These are phyloP conservation scores for Aspergillus texensis DNA, from an alignment of 2,329 filamentous ascomycete genomes.

Conservation along the genomic window DNA sequence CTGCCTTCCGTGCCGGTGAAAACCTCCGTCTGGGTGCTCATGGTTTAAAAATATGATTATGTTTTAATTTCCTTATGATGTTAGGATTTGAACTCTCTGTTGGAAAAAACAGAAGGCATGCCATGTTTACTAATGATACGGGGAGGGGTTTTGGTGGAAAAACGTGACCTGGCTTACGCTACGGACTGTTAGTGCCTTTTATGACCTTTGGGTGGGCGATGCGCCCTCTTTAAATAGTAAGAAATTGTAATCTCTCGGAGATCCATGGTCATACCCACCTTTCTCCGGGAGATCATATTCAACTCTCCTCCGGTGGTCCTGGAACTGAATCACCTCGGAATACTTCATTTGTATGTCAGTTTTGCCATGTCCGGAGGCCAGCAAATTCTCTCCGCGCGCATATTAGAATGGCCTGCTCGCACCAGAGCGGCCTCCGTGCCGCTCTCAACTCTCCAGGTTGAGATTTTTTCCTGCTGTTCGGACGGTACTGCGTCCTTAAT, in stretches of 20 bases:
- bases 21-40: neutral
- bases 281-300: neutral
- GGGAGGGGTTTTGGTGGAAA: neutral
- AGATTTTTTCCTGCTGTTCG: neutral
- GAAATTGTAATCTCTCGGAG: neutral
- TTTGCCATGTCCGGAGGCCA: neutral
- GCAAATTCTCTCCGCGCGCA: neutral
- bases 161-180: neutral
- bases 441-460: neutral
- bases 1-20: slow-evolving; percentile 14
- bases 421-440: neutral
- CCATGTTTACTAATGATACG: neutral
- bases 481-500: neutral
- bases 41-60: neutral
- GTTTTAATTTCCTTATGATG: neutral
- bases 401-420: neutral
- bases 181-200: neutral
- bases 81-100: neutral
- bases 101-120: neutral
- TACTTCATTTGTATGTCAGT: neutral
- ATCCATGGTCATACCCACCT: neutral
- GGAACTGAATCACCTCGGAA: neutral
- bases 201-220: neutral
- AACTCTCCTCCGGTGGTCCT: neutral
- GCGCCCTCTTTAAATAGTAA: neutral